These are phyloP conservation scores for Arthrobotrys sinensis DNA, from an alignment of 2,329 filamentous ascomycete genomes.

Conservation along the genomic window DNA sequence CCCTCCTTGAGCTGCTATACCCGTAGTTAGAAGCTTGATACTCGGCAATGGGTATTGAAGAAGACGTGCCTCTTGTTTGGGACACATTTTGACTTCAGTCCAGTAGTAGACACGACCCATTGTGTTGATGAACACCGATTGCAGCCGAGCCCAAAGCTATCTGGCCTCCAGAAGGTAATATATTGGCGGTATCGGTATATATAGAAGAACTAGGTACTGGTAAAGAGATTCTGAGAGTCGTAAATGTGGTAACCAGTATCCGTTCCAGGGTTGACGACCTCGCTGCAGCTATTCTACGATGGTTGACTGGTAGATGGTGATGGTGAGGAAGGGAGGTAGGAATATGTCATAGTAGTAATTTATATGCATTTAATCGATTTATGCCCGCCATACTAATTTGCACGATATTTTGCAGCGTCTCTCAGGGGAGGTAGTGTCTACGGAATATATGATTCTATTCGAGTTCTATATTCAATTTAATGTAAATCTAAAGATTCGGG, in stretches of 20 bases:
- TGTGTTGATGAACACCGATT: neutral
- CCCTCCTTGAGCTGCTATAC: constrained; percentile 44
- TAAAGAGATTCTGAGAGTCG: too few species aligned
- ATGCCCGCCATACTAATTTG: neutral
- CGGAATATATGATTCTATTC: neutral
- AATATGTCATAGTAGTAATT: neutral
- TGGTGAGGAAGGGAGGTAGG: neutral
- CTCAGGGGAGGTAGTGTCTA: neutral
- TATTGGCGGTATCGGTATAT: neutral
- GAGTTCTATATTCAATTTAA: neutral
- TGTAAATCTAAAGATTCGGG: too few species aligned
- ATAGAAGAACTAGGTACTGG: neutral
- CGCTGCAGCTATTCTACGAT: too few species aligned
- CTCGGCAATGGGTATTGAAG: neutral
- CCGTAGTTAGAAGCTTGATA: neutral
- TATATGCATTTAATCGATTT: constrained; percentile 2
- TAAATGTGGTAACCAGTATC: too few species aligned
- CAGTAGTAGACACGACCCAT: constrained; percentile 39
- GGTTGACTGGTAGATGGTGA: neutral
- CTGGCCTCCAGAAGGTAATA: too few species aligned
- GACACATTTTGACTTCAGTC: constrained; percentile 10
- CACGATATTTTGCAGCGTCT: neutral
- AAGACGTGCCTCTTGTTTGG: constrained; percentile 32
- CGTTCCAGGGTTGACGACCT: too few species aligned
- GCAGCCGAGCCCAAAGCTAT: too few species aligned